Base-by-base conservation (phyloP, 305 asterid species). In the Vinca major region DNA sequence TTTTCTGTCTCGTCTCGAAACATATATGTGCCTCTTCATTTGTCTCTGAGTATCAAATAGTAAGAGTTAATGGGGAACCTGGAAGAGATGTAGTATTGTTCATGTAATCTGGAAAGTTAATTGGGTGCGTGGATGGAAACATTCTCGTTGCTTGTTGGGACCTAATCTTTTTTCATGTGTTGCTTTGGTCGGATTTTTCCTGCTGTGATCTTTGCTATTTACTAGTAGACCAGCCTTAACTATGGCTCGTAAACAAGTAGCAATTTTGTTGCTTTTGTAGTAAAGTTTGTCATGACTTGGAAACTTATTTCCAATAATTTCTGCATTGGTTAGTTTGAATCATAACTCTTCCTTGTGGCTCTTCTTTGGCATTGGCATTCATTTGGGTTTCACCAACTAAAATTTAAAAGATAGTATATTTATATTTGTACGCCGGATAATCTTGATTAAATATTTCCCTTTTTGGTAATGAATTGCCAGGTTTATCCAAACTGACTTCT, bases 401-500 rank as follows among this genome's bases (percentile, higher is more conserved):
- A 19, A 19, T 3, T 10, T 17, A 21, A 7, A 52, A 20, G 50
- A 69, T 49, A 48, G 14, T 5, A 5, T 54, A 50, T 10, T 37
- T n/a, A 19, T 51, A 37, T 26, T 48, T 37, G 21, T 36, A 48
- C 65, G 16, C 64, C 10, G 50, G 47, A 12, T 43, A 43, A 40
- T 74, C 17, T 21, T 44, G 65, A 54, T 80, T 62, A 40, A 53
- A 63, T 37, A 19, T 62, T 37, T 68, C 77, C 70, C 41, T 57
- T 57, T 39, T 62, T 78, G 69, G 50, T 58, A 53, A 74, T 77
- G 65, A 55, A 71, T 60, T 84, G 77, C 77, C 87, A 93, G 99
- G 99, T 78, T 82, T 93, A 79, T 89, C 99, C 75, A 83, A 83
- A 69, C 71, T 93, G 83, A 89, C 96, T 44, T 89, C 92, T 51